These are phyloP conservation scores for Oenanthe javanica DNA, from an alignment of 140 eudicot species.

Conservation along the genomic window DNA sequence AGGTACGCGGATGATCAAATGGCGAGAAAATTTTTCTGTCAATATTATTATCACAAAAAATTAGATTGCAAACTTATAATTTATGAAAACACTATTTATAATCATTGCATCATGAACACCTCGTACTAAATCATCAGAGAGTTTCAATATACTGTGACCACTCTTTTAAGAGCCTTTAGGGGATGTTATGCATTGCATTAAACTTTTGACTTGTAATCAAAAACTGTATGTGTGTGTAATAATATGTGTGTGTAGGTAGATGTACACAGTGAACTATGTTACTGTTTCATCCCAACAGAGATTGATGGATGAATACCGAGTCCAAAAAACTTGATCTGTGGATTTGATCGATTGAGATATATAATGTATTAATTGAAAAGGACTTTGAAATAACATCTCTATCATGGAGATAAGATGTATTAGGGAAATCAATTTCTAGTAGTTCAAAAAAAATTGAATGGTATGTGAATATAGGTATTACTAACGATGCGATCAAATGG, in stretches of 20 bases:
- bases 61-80: background rate
- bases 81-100: background rate
- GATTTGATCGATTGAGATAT: background rate
- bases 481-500: background rate
- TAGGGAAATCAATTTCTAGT: background rate
- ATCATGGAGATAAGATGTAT: background rate
- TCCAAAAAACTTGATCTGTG: background rate
- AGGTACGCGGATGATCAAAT: slow-evolving; percentile 69
- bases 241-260: background rate
- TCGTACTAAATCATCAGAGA: background rate
- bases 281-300: background rate
- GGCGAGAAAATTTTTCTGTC: slow-evolving; percentile 91
- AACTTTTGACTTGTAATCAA: background rate
- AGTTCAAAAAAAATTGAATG: background rate
- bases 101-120: background rate
- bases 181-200: background rate
- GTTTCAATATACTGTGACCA: background rate
- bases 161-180: too few species aligned
- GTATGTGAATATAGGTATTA: background rate
- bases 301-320: background rate
- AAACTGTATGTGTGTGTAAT: background rate
- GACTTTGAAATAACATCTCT: background rate
- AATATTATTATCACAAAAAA: slow-evolving; percentile 7
- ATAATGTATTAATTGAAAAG: background rate
- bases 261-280: background rate